These are phyloP conservation scores for Capsicum pubescens DNA, from an alignment of 257 asterid species.

Conservation along the genomic window DNA sequence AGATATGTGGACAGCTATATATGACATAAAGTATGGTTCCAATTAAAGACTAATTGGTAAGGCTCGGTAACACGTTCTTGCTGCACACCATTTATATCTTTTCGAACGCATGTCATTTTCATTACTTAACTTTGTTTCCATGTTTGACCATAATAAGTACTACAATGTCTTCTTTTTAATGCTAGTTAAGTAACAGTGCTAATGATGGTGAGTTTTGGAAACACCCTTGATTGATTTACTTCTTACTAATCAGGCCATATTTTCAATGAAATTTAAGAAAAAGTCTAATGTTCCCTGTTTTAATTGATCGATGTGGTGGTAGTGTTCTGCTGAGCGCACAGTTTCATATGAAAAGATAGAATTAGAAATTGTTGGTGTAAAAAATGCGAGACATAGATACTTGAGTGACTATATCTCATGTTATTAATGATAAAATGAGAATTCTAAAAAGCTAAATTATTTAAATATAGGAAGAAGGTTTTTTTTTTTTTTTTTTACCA, in stretches of 20 bases:
- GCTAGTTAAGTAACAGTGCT: neutral
- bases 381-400: too few species aligned
- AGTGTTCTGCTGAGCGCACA: too few species aligned
- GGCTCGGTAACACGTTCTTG: neutral
- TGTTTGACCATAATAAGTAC: constrained; percentile 30
- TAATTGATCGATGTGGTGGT: neutral
- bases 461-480: too few species aligned
- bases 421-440: too few species aligned
- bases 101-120: constrained; percentile 33
- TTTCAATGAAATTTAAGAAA: neutral
- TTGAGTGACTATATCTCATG: too few species aligned
- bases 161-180: neutral
- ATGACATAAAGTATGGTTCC: neutral
- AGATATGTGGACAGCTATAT: neutral
- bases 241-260: neutral
- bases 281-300: neutral
- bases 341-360: too few species aligned
- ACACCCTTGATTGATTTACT: neutral
- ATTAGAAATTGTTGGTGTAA: too few species aligned
- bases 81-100: neutral
- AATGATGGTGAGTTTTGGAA: neutral
- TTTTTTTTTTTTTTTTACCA: too few species aligned
- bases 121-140: constrained; percentile 18
- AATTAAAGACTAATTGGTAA: constrained; percentile 6
- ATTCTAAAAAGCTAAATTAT: too few species aligned